Base-by-base conservation (phyloP, 768 basidiomycete genomes). In the Hypholoma sublateritium region DNA sequence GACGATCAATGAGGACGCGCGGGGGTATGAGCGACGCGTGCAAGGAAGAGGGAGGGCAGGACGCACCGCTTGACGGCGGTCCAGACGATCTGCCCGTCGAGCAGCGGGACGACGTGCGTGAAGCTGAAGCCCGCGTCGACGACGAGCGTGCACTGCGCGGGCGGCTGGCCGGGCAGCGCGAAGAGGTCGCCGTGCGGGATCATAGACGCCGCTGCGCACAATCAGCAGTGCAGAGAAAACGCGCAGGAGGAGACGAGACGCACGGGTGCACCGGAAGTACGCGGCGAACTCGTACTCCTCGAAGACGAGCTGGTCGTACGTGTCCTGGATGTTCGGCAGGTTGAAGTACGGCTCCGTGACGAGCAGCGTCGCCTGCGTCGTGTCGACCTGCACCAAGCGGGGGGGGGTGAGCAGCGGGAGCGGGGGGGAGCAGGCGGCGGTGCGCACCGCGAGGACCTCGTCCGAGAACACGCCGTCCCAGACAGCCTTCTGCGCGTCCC, bases 341-440 rank as follows among this genome's bases (percentile, higher is more conserved):
- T 98, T 95, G 80, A 96, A 91, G 68, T 92, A 93, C 5, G 95
- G 94, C 72, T 98, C 95, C 5, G 96, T 97, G 55, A 98, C 82
- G 48, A 98, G 76, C 35, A 98, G 76, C 4, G 89, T 86, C 0
- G 88, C 84, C 50, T 83, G 79, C 1, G 84, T 74, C 0, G 93
- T 85, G 66, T 92, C 83, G 55, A 93, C 74, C 93, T 95, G 60
- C 43, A 41, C 42, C 50, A 46, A 44, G 46, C 32, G 56, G 25
- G 19, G 24, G 34, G 45, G 42, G 45, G 57, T 45, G 53, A 16
- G 50, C 37, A 43, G 24, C 41, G 19, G 49, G 48, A 24, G 51
- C 43, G 50, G 47, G 58, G 43, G 22, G 44, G 19, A 48, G 46
- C 24, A 45, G n/a, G n/a, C n/a, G n/a, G 42, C 49, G 48, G 58